phyloP scores from a whole-genome alignment of 2,329 filamentous ascomycete species.

The Piedraia hortae region DNA sequence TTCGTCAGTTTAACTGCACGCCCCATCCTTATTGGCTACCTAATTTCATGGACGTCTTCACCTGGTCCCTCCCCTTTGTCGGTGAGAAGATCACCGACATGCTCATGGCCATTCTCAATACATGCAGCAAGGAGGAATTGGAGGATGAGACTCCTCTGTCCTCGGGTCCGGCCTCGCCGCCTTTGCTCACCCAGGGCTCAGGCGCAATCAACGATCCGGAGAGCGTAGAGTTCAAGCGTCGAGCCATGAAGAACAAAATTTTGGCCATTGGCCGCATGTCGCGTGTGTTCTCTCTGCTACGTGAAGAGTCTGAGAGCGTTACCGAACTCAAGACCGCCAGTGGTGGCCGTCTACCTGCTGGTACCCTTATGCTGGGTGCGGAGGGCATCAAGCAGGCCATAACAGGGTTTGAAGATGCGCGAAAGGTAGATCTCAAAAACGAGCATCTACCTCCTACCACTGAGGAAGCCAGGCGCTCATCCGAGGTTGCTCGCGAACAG shows the following conservation, averaged over 20 bases:
- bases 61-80: conserved; percentile 97
- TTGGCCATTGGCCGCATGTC: conserved; percentile 87
- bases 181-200: conserved; percentile 21
- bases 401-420: conserved; percentile 81
- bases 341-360: conserved; percentile 72
- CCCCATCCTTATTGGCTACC: conserved; percentile 98
- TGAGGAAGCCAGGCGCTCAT: conserved; percentile 67
- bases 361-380: conserved; percentile 89
- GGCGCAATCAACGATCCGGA: conserved; percentile 37
- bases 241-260: conserved; percentile 99
- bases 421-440: conserved; percentile 92
- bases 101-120: conserved; percentile 95
- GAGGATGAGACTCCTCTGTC: conserved; percentile 62
- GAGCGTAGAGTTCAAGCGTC: conserved; percentile 75
- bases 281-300: conserved; percentile 90
- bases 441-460: conserved; percentile 77
- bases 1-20: conserved; percentile 97
- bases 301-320: conserved; percentile 88
- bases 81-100: conserved; percentile 97
- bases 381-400: conserved; percentile 98
- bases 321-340: conserved; percentile 94
- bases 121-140: conserved; percentile 91
- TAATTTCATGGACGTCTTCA: conserved; percentile 99
- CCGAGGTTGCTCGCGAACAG: conserved; percentile 51
- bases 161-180: conserved; percentile 46